phyloP scores from a whole-genome alignment of 306 rosid genomes.

The Citrullus amarus region DNA sequence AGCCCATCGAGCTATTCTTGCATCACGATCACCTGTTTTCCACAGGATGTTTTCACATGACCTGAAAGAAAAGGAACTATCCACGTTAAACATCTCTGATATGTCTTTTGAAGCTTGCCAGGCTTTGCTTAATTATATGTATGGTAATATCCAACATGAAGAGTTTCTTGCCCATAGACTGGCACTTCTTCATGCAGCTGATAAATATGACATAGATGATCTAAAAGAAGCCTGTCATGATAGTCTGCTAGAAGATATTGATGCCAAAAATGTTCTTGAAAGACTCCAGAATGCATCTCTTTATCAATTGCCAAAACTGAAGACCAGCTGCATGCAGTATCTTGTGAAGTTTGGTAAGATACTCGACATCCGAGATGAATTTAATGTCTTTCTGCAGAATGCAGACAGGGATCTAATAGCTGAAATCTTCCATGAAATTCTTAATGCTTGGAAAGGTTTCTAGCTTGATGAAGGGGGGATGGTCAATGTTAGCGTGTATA shows the following conservation, averaged over 20 bases:
- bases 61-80: slow-evolving; percentile 77
- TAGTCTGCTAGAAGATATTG: slow-evolving; percentile 87
- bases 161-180: slow-evolving; percentile 67
- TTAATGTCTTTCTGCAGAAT: slow-evolving; percentile 57
- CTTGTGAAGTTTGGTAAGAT: slow-evolving; percentile 95
- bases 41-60: slow-evolving; percentile 87
- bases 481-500: not conserved
- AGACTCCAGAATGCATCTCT: slow-evolving; percentile 88
- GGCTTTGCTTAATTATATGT: slow-evolving; percentile 61
- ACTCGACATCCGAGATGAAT: slow-evolving; percentile 64
- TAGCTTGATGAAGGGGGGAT: slow-evolving; percentile 14
- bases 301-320: slow-evolving; percentile 57
- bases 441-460: slow-evolving; percentile 86
- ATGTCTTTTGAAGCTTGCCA: slow-evolving; percentile 82
- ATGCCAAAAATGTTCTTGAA: slow-evolving; percentile 77
- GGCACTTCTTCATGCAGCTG: slow-evolving; percentile 78
- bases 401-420: slow-evolving; percentile 83
- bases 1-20: slow-evolving; percentile 93
- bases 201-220: slow-evolving; percentile 81
- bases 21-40: slow-evolving; percentile 78
- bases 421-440: slow-evolving; percentile 78
- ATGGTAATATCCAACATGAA: slow-evolving; percentile 65
- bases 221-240: slow-evolving; percentile 81
- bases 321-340: slow-evolving; percentile 62
- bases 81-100: slow-evolving; percentile 71